phyloP scores from a whole-genome alignment of 2,329 filamentous ascomycete species.

The Truncatella angustata region DNA sequence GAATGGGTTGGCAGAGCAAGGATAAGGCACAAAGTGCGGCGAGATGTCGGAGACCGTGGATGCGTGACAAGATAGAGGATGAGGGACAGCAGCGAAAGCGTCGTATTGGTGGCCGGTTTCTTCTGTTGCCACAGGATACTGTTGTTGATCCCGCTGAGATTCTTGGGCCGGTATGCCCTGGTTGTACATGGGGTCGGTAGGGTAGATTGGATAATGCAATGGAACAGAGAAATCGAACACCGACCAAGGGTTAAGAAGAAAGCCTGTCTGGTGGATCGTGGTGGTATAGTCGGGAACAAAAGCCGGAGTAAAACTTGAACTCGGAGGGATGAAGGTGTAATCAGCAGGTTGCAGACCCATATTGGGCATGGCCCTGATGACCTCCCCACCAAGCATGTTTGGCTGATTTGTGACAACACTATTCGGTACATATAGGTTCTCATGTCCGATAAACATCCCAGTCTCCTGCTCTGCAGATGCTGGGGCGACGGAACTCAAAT shows the following conservation, averaged over 20 bases:
- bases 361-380: slow-evolving; percentile 1
- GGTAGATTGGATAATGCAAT: not conserved
- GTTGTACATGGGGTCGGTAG: not conserved
- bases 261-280: not conserved
- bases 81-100: not conserved
- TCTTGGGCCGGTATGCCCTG: not conserved
- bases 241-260: not conserved
- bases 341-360: not conserved
- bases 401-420: not conserved
- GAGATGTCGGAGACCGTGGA: not conserved
- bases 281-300: not conserved
- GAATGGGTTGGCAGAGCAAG: not conserved
- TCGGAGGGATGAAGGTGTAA: not conserved
- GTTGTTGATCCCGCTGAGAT: not conserved
- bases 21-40: not conserved
- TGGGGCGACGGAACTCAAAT: not conserved
- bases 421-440: slow-evolving; percentile 4
- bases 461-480: slow-evolving; percentile 4
- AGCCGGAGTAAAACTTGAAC: slow-evolving; percentile 7
- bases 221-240: not conserved
- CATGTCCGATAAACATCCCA: slow-evolving; percentile 1
- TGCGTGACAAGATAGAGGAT: no score
- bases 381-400: slow-evolving; percentile 3
- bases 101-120: not conserved
- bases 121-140: not conserved